Evolutionary conservation across 116 monocot genomes (phyloP).

Genomic region (Dioscorea cayenensis): DNA sequence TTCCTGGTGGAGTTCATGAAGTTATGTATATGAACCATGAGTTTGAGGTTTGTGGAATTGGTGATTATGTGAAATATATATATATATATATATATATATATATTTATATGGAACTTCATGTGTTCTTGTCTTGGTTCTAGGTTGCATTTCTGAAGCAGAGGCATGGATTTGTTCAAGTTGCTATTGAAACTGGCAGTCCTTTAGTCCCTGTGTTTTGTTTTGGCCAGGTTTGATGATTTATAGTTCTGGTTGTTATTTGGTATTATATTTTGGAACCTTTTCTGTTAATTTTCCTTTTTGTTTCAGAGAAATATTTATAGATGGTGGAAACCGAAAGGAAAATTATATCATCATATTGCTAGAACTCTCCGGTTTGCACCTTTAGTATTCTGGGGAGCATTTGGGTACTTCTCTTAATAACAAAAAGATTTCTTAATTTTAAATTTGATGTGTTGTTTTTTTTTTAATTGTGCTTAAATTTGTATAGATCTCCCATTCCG

Average conservation of each 20-base stretch:
- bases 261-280: too few relatives aligned
- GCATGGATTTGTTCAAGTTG: slow-evolving; percentile 61
- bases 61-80: too few relatives aligned
- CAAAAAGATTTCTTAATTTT: too few relatives aligned
- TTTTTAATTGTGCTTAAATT: too few relatives aligned
- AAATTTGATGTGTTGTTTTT: too few relatives aligned
- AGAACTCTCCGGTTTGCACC: slow-evolving; percentile 47
- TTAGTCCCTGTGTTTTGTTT: slow-evolving; percentile 68
- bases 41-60: too few relatives aligned
- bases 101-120: too few relatives aligned
- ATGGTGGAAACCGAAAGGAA: slow-evolving; percentile 64
- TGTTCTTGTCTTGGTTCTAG: slow-evolving; percentile 9
- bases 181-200: slow-evolving; percentile 63
- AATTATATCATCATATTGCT: slow-evolving; percentile 38
- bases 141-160: slow-evolving; percentile 69
- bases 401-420: slow-evolving; percentile 28
- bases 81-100: too few relatives aligned
- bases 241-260: too few relatives aligned
- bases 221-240: slow-evolving; percentile 43
- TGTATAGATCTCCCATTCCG: neutral
- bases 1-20: slow-evolving; percentile 69
- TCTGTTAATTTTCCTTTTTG: too few relatives aligned
- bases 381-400: slow-evolving; percentile 59
- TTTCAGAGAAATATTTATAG: slow-evolving; percentile 47
- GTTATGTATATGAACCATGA: neutral